Base-by-base conservation (phyloP, 257 asterid species). In the Echium plantagineum region DNA sequence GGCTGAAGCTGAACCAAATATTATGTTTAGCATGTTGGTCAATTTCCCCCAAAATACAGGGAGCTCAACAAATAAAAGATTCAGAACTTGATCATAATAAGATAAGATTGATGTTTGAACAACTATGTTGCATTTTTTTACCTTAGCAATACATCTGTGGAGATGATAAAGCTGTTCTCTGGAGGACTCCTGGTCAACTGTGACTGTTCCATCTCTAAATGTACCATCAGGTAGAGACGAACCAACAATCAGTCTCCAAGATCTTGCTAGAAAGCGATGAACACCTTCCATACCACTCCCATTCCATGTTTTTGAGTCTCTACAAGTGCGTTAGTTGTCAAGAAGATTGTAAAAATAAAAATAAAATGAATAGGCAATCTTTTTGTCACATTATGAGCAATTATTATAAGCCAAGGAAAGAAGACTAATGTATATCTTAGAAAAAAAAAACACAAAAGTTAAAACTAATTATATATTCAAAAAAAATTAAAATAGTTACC, bases 291-390 rank as follows among this genome's bases (percentile, higher is more conserved):
- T 91, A 47, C 98, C 96, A 78, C 93, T 88, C 22, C 94, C 84
- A 74, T 88, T 91, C 98, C 98, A 91, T 48, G 94, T 85, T 77
- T 91, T 91, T 16, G 96, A 85, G 81, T 88, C 98, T 77, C 98
- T 91, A 42, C 48, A 63, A 72, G 60, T 60, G 63, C 61, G 74
- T 13, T 67, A 9, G 30, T 65, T 4, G 56, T 57, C 57, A 57
- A 10, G 30, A 28, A 53, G 15, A 26, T 53, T n/a, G 42, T 57
- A 52, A 5, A 54, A 10, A 52, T 10, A 21, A 18, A 5, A 55
- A 54, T 6, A 26, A 28, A 28, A 7, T 17, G 9, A 58, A 19
- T 2, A 42, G n/a, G 20, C 48, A 21, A 32, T 19, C n/a, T 15
- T 16, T 13, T 38, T 26, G 30, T 28, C 49, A 15, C 26, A 38